These are phyloP conservation scores for Cyathus striatus DNA, from an alignment of 768 basidiomycete genomes.

Conservation along the genomic window DNA sequence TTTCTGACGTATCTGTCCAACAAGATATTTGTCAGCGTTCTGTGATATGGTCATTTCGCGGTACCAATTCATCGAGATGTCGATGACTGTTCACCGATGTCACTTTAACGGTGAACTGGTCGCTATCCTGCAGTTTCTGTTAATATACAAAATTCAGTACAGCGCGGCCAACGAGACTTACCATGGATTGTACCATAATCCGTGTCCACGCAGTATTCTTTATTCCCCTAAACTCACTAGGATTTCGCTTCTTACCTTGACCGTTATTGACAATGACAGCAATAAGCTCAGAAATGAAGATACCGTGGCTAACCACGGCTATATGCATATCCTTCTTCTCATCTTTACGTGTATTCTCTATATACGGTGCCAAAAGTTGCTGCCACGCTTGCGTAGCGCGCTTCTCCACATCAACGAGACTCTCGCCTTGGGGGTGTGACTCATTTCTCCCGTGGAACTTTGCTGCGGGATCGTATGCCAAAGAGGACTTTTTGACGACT, in stretches of 20 bases:
- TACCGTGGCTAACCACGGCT: neutral
- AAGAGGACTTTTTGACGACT: slow-evolving; percentile 27
- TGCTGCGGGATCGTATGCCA: slow-evolving; percentile 46
- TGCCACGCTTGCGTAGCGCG: slow-evolving; percentile 50
- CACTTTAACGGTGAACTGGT: slow-evolving; percentile 36
- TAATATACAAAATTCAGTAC: no score
- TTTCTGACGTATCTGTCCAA: slow-evolving; percentile 57
- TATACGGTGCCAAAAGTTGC: slow-evolving; percentile 45
- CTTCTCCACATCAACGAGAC: slow-evolving; percentile 51
- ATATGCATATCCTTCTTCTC: slow-evolving; percentile 30
- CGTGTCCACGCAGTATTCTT: neutral
- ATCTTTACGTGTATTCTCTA: slow-evolving; percentile 30
- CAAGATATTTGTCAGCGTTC: no score
- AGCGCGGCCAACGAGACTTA: no score
- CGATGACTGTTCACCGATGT: slow-evolving; percentile 49
- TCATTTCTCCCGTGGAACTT: slow-evolving; percentile 50
- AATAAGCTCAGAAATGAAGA: neutral
- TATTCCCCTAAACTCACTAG: neutral
- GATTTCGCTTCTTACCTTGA: neutral
- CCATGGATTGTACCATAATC: neutral
- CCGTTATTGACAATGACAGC: neutral
- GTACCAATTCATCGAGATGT: slow-evolving; percentile 54
- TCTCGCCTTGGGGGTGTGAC: slow-evolving; percentile 71
- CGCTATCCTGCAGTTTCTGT: neutral
- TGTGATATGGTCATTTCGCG: no score